Evolutionary conservation across 306 rosid genomes (phyloP), one percentile per base, ranked within the genome.

Genomic region (Oxytropis ochrocephala): DNA sequence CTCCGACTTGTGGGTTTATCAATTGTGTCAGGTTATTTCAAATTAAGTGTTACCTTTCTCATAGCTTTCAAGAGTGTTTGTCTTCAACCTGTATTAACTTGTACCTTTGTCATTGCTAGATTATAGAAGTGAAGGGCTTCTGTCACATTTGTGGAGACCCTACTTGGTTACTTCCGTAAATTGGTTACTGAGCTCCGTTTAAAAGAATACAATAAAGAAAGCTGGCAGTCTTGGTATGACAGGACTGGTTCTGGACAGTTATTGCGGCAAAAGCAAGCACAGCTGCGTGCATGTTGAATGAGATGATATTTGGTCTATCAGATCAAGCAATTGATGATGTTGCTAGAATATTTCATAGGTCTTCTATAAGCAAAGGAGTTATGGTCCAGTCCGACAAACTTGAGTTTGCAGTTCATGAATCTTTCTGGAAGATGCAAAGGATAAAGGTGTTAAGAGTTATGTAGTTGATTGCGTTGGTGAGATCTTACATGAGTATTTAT

Each of bases 221-320:
- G 86, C 83, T 93, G 98, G 98, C 90, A 82, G 68, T 61, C 82
- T 16, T 93, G 98, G 98, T 93, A 90, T 69, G 76, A 81, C 64
- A 90, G 95, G 79, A 85, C 82, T 71, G 96, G 92, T 79, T 90
- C 94, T 13, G 98, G 98, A 63, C 89, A 84, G 81, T 79, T 90
- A 70, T 67, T 93, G 73, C 91, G 94, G 62, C 96, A 90, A n/a
- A n/a, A 82, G 97, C 97, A 24, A 83, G 97, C 88, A 93, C 94
- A 57, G 92, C 97, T 70, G 96, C 78, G 9, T 93, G 96, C 72
- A 90, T 93, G 84, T 78, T 93, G 43, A 90, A 93, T 78, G 98
- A 93, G 92, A 88, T 93, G 61, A 81, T 93, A 70, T 93, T 79
- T 83, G 98, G 98, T 62, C 73, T 88, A 68, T 90, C 97, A 41